A percentile compares a stretch with the other conserved stretches of the same genome.
These are phyloP conservation scores for Trypanosomatidae sp. DNA, from an alignment of 208 protist species.

Conservation along the genomic window DNA sequence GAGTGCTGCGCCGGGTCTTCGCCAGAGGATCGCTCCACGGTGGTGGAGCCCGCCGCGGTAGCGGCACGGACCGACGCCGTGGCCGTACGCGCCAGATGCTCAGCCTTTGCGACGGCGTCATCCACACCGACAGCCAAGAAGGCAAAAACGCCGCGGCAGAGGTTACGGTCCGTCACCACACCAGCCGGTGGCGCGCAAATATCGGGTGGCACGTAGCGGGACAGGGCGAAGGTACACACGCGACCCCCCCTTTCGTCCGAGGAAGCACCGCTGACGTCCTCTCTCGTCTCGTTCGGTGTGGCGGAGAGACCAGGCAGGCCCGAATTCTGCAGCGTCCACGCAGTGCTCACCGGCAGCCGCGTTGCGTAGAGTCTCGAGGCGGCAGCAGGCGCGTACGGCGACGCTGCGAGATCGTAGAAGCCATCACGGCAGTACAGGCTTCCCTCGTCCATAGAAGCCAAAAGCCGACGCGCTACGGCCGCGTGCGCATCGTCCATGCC, in stretches of 20 bases:
- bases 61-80: not conserved
- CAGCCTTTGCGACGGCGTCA: constrained; percentile 7
- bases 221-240: constrained; percentile 14
- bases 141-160: constrained; percentile 66
- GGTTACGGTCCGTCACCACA: constrained; percentile 77
- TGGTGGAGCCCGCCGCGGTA: not conserved
- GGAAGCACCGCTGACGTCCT: not conserved
- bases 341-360: not conserved
- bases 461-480: constrained; percentile 6
- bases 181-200: constrained; percentile 58
- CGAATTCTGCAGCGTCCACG: constrained; percentile 6
- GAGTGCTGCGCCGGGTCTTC: not conserved
- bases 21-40: not conserved
- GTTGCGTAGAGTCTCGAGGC: not conserved
- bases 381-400: not conserved
- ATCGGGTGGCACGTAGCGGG: constrained; percentile 30
- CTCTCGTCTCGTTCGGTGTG: constrained; percentile 1
- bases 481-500: not conserved
- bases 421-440: constrained; percentile 56
- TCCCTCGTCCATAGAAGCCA: constrained; percentile 26
- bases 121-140: constrained; percentile 33
- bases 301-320: constrained; percentile 9
- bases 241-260: not conserved
- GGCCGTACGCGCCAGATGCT: not conserved
- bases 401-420: constrained; percentile 36